phyloP scores from a whole-genome alignment of 2,329 filamentous ascomycete genomes.

The Elsinoe ampelina region DNA sequence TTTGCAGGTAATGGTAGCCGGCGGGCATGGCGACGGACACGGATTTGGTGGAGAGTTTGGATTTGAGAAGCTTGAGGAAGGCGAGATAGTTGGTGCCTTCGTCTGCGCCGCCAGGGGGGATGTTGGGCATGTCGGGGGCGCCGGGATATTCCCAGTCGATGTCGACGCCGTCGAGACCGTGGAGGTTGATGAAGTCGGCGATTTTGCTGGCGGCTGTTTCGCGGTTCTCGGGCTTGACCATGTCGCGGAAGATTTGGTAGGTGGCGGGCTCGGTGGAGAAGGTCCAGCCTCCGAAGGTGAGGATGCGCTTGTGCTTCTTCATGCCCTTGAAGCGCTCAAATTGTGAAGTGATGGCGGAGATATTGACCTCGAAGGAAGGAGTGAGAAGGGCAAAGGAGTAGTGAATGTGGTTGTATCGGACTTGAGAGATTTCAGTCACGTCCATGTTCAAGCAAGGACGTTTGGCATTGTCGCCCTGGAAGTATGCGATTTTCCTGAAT shows the following conservation, averaged over 20 bases:
- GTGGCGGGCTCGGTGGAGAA: conserved; percentile 32
- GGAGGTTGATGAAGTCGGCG: conserved; percentile 53
- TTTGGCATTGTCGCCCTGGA: conserved; percentile 24
- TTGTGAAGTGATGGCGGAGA: conserved; percentile 16
- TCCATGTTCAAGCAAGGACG: conserved; percentile 27
- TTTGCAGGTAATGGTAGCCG: conserved; percentile 24
- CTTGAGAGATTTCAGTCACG: conserved; percentile 17
- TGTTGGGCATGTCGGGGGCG: conserved; percentile 22
- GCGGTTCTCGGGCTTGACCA: conserved; percentile 30
- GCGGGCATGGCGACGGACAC: conserved; percentile 23
- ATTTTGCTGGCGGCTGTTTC: conserved; percentile 23
- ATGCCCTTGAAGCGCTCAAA: conserved; percentile 28
- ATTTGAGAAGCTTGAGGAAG: conserved; percentile 6
- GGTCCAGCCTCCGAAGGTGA: conserved; percentile 39
- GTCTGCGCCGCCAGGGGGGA: conserved; percentile 14
- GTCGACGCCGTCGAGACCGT: conserved; percentile 53
- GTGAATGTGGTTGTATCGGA: conserved; percentile 20
- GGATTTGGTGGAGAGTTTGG: conserved; percentile 15
- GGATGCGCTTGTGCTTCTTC: conserved; percentile 27
- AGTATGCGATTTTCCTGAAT: conserved; percentile 26
- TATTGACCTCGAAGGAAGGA: conserved; percentile 24
- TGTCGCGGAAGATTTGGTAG: conserved; percentile 32
- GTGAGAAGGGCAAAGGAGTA: conserved; percentile 31
- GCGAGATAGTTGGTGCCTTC: conserved; percentile 8
- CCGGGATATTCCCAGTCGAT: conserved; percentile 36